A percentile compares a stretch with the other conserved stretches of the same genome.
Conservation (phyloP, 1,284 basidiomycete genomes). For the Apiotrichum mycotoxinovorans region DNA sequence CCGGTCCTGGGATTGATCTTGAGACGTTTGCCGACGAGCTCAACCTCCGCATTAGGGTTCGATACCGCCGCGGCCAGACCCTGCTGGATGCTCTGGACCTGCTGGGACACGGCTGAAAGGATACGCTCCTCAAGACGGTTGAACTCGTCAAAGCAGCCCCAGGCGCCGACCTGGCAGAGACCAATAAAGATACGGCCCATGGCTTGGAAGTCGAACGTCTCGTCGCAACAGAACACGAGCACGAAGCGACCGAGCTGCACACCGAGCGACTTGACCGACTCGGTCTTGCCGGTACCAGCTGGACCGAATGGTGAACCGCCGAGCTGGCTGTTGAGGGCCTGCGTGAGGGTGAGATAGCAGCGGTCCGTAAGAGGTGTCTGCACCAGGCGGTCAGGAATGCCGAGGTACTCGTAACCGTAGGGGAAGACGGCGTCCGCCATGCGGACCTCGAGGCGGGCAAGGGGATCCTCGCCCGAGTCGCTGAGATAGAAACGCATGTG, state of each 20-base stretch:
- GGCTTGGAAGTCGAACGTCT: constrained; percentile 99
- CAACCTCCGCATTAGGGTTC: constrained; percentile 83
- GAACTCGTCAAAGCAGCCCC: constrained; percentile 98
- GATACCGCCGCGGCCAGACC: constrained; percentile 76
- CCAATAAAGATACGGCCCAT: constrained; percentile 99
- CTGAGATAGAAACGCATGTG: constrained; percentile 99
- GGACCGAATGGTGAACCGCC: constrained; percentile 98
- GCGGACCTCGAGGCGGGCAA: constrained; percentile 73
- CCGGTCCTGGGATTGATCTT: constrained; percentile 93
- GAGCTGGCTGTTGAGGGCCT: constrained; percentile 88
- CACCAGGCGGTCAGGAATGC: constrained; percentile 92
- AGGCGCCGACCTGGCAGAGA: constrained; percentile 96
- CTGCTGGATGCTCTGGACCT: constrained; percentile 97
- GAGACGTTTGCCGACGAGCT: constrained; percentile 90
- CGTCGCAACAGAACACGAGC: constrained; percentile 98
- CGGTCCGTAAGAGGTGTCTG: constrained; percentile 98
- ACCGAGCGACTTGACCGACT: constrained; percentile 97
- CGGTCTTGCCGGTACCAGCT: constrained; percentile 98
- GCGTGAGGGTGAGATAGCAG: constrained; percentile 93
- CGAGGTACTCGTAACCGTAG: constrained; percentile 98
- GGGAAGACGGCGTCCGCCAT: constrained; percentile 91
- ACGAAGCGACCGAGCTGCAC: constrained; percentile 97
- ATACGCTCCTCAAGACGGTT: constrained; percentile 98
- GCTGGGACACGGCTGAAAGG: constrained; percentile 95
- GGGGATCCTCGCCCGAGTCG: constrained; percentile 63